Evolutionary conservation across 768 basidiomycete genomes (phyloP).

Genomic region (Crassisporium funariophilum): DNA sequence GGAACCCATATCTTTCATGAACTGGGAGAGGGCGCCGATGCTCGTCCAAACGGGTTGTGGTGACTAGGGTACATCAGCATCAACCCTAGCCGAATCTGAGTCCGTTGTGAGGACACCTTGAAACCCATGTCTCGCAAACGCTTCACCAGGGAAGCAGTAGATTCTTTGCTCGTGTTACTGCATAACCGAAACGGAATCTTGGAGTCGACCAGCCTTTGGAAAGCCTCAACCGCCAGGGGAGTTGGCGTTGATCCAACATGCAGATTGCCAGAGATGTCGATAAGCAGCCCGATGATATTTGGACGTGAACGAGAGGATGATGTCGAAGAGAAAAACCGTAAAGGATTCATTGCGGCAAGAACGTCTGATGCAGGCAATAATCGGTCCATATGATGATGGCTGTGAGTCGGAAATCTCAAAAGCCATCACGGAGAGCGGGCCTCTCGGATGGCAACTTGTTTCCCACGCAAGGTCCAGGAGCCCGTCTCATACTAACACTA

Average conservation of each 20-base stretch:
- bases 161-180: constrained; percentile 73
- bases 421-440: no score
- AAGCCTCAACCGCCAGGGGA: constrained; percentile 46
- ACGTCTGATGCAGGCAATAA: not conserved
- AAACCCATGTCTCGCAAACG: constrained; percentile 54
- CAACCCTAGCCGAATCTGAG: not conserved
- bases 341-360: not conserved
- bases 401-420: not conserved
- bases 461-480: no score
- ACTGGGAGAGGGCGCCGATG: constrained; percentile 55
- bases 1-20: constrained; percentile 42
- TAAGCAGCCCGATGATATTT: constrained; percentile 50
- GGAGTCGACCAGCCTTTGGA: constrained; percentile 36
- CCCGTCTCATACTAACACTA: no score
- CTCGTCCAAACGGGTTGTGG: constrained; percentile 55
- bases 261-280: constrained; percentile 72
- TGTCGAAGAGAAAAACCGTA: not conserved
- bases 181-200: constrained; percentile 54
- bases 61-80: not conserved
- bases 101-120: constrained; percentile 29
- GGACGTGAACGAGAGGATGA: constrained; percentile 28
- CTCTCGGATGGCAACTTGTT: no score
- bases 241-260: constrained; percentile 55
- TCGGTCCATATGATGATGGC: not conserved
- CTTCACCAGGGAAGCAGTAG: constrained; percentile 42